Conservation (phyloP, 2,329 filamentous ascomycete species). For the Aspergillus neoniger region DNA sequence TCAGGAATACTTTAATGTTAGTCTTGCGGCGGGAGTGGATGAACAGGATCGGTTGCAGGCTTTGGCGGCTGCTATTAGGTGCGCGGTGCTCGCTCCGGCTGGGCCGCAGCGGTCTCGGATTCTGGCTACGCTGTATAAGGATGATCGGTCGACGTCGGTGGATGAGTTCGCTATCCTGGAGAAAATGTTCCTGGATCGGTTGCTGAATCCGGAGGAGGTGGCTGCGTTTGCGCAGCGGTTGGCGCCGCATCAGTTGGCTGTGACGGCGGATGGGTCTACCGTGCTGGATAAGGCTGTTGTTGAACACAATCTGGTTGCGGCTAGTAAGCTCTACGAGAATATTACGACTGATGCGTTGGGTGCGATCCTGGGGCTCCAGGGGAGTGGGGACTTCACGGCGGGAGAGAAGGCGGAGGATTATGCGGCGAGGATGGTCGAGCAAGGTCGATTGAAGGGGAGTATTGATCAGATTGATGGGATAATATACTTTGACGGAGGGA, state of each 20-base stretch:
- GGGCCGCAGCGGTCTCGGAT: conserved; percentile 80
- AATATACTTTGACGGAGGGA: conserved; percentile 79
- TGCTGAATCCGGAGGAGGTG: conserved; percentile 80
- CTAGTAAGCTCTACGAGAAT: conserved; percentile 76
- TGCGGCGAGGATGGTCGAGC: conserved; percentile 93
- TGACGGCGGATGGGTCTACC: conserved; percentile 85
- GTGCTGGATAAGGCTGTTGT: conserved; percentile 91
- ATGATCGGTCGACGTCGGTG: conserved; percentile 75
- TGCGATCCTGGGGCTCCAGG: conserved; percentile 71
- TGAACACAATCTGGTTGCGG: conserved; percentile 91
- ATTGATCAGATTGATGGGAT: conserved; percentile 92
- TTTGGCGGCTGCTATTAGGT: conserved; percentile 83
- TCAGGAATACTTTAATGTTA: conserved; percentile 84
- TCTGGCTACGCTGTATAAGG: conserved; percentile 85
- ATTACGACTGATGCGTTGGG: conserved; percentile 76
- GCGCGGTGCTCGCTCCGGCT: conserved; percentile 87
- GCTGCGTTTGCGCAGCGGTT: conserved; percentile 79
- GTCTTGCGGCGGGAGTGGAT: conserved; percentile 73
- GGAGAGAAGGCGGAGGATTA: conserved; percentile 84
- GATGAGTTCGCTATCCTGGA: conserved; percentile 86
- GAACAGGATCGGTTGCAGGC: conserved; percentile 85
- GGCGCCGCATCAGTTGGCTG: conserved; percentile 84
- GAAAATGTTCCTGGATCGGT: conserved; percentile 93
- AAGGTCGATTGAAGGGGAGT: conserved; percentile 79
- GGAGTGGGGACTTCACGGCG: conserved; percentile 43